These are phyloP conservation scores for Saccharata proteae DNA, from an alignment of 2,329 filamentous ascomycete species.

Conservation along the genomic window DNA sequence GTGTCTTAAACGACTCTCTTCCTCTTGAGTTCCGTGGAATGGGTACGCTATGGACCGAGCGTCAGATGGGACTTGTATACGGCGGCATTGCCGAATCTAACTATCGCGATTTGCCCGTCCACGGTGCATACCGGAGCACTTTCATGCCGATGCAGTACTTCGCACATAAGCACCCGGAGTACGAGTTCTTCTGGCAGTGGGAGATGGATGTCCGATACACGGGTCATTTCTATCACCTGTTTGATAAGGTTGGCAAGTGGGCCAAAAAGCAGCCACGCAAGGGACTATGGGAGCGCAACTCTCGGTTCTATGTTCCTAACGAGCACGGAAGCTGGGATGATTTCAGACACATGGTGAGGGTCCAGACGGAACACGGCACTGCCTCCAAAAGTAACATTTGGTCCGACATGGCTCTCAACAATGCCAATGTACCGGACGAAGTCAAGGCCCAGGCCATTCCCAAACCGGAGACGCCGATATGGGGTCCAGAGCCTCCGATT, in stretches of 20 bases:
- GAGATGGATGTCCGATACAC: constrained; percentile 89
- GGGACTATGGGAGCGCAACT: constrained; percentile 66
- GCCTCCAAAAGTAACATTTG: constrained; percentile 33
- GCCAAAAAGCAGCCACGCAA: constrained; percentile 54
- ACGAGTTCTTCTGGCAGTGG: constrained; percentile 90
- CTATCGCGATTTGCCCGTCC: constrained; percentile 51
- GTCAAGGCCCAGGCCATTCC: constrained; percentile 19
- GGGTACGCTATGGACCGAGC: constrained; percentile 41
- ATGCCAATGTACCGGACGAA: constrained; percentile 29
- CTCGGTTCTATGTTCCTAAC: constrained; percentile 63
- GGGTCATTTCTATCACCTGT: constrained; percentile 75
- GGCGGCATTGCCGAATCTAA: constrained; percentile 37
- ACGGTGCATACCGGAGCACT: constrained; percentile 59
- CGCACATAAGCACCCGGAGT: constrained; percentile 75
- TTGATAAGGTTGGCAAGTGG: constrained; percentile 56
- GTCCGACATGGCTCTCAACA: constrained; percentile 22
- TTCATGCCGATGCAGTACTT: constrained; percentile 96
- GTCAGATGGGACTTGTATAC: constrained; percentile 43
- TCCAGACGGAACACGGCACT: constrained; percentile 45
- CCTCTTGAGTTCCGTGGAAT: constrained; percentile 39
- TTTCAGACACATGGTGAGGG: constrained; percentile 53
- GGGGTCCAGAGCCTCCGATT: constrained; percentile 33
- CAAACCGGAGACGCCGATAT: constrained; percentile 33
- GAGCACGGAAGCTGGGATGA: constrained; percentile 62
- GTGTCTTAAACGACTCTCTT: constrained; percentile 42